Evolutionary conservation across 345 rosid species (phyloP).

Genomic region (Durio zibethinus): DNA sequence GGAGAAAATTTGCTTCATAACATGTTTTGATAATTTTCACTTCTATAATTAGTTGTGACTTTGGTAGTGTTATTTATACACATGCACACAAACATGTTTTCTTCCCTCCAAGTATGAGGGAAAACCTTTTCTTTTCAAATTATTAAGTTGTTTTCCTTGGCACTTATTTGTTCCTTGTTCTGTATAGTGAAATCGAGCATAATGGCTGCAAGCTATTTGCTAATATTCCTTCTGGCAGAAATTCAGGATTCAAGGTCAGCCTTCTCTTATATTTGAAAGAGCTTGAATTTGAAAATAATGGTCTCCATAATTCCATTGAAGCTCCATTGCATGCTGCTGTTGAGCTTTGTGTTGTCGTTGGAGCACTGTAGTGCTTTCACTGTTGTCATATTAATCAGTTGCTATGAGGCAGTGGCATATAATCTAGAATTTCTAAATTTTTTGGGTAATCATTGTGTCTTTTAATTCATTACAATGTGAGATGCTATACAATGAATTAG

Average conservation of each 20-base stretch:
- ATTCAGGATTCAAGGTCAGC: slow-evolving; percentile 82
- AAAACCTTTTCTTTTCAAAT: neutral
- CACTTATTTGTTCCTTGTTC: slow-evolving; percentile 11
- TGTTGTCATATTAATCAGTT: neutral
- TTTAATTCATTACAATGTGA: neutral
- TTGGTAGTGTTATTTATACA: neutral
- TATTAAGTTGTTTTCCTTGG: neutral
- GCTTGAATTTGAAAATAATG: slow-evolving; percentile 10
- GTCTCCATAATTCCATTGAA: neutral
- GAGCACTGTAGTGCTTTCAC: neutral
- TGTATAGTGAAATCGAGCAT: slow-evolving; percentile 82
- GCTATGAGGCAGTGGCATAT: neutral
- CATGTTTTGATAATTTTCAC: neutral
- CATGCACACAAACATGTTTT: neutral
- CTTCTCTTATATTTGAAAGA: slow-evolving; percentile 4
- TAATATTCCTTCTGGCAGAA: slow-evolving; percentile 72
- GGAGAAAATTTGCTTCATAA: neutral
- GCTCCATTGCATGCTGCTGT: neutral
- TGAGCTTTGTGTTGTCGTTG: neutral
- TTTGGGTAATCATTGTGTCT: neutral
- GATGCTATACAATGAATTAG: neutral
- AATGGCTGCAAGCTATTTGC: slow-evolving; percentile 63
- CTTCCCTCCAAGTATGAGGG: neutral
- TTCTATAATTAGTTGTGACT: neutral
- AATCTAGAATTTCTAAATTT: neutral